Base-by-base conservation (phyloP, 805 yeast species). In the Metschnikowia sp. region DNA sequence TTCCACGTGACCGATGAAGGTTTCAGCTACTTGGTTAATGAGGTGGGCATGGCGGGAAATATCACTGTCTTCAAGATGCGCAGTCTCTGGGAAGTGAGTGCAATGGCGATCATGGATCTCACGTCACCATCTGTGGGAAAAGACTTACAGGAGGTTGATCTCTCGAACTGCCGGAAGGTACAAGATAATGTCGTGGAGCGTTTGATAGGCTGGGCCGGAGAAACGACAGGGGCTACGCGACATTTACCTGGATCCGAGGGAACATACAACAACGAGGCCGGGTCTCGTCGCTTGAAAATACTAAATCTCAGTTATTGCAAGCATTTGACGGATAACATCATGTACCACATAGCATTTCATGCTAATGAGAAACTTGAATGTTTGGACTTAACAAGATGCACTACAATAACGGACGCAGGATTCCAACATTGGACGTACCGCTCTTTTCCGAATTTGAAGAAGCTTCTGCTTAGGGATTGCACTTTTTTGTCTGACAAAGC, bases 91-190 rank as follows among this genome's bases (percentile, higher is more conserved):
- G 88, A 84, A 55, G 81, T 86, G 8, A 78, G 84, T 49, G 88
- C 89, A 2, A 83, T 84, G 88, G 86, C 91, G 2, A 83, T 86
- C 30, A 84, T 86, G 89, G 92, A 86, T 61, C 64, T 86, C 36
- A 77, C 88, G 1, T 82, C 78, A 1, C 83, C 84, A 0, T 74
- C 78, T 54, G 81, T 84, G 31, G 90, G 90, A 8, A 69, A 73
- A 32, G 65, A 75, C 51, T 65, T 86, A 34, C 79, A 74, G 45
- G 82, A 78, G 44, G 68, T 86, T 18, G 89, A 86, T 61, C 68
- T 86, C 37, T 77, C 87, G 9, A 85, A 86, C 62, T 86, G 92
- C 56, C 69, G 90, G 19, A 84, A 82, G 55, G 88, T 86, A 1
- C 72, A 82, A 42, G 94, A 86, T 60, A 82, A 79, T 55, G 89